Evolutionary conservation across 768 basidiomycete species (phyloP).

Genomic region (Lactarius vividus): DNA sequence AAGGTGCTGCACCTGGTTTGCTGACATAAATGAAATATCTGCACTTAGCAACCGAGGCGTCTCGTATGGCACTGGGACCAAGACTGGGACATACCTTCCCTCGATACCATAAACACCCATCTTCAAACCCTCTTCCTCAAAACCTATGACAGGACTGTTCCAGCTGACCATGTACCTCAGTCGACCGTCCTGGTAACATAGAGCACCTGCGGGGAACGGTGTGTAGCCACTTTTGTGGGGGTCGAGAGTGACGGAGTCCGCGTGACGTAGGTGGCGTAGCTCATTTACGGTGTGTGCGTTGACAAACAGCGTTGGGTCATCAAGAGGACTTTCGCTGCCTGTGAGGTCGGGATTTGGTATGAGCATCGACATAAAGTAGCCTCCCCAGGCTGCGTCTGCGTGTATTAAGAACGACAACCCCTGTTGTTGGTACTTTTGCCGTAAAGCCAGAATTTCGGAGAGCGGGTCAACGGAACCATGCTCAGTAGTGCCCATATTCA

Average conservation of each 20-base stretch:
- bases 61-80: background rate
- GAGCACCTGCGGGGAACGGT: constrained; percentile 43
- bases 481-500: constrained; percentile 44
- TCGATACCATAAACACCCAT: constrained; percentile 48
- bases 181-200: constrained; percentile 42
- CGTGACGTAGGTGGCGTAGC: constrained; percentile 30
- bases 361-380: constrained; percentile 42
- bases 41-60: background rate
- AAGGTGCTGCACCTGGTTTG: constrained; percentile 47
- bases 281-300: constrained; percentile 34
- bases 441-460: constrained; percentile 38
- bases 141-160: constrained; percentile 36
- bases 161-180: constrained; percentile 40
- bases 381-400: constrained; percentile 48
- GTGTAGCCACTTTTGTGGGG: constrained; percentile 46
- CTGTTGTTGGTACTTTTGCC: constrained; percentile 34
- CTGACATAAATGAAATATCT: constrained; percentile 29
- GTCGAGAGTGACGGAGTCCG: constrained; percentile 43
- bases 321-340: background rate
- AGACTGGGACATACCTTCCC: constrained; percentile 39
- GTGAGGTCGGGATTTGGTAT: constrained; percentile 19
- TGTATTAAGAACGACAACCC: constrained; percentile 44
- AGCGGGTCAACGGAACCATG: constrained; percentile 45
- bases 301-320: constrained; percentile 34
- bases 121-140: constrained; percentile 30